phyloP scores from a whole-genome alignment of 306 rosid species.

The Lathyrus sativus region DNA sequence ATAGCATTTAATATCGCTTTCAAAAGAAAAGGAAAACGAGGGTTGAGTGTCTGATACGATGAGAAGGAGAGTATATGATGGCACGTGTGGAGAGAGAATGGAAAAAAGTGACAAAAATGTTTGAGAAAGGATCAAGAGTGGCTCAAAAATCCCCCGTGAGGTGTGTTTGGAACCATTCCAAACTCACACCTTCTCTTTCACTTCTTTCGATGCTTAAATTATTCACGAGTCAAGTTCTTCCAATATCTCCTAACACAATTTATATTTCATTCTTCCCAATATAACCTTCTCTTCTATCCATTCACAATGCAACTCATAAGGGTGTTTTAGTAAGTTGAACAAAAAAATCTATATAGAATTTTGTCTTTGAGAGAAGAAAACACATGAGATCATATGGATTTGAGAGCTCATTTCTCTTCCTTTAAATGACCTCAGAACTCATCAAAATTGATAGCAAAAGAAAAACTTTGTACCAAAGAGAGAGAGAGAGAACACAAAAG shows the following conservation, averaged over 20 bases:
- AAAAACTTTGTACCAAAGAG: conserved; percentile 9
- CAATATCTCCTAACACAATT: too few species aligned
- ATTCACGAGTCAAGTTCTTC: too few species aligned
- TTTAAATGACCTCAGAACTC: conserved; percentile 56
- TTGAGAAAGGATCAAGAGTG: conserved; percentile 38
- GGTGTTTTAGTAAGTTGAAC: conserved; percentile 56
- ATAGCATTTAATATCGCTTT: conserved; percentile 23
- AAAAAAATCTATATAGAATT: conserved; percentile 27
- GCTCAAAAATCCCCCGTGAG: conserved; percentile 88
- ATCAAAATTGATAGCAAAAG: conserved; percentile 37
- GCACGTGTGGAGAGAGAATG: conserved; percentile 82
- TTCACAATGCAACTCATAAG: conserved; percentile 24
- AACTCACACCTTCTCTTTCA: conserved; percentile 58
- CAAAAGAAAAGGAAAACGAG: conserved; percentile 22
- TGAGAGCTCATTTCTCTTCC: conserved; percentile 61
- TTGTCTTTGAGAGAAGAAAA: conserved; percentile 57
- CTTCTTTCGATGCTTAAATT: conserved; percentile 69
- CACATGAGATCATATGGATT: conserved; percentile 69
- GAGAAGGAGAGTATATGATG: conserved; percentile 44
- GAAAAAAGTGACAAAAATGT: conserved; percentile 37
- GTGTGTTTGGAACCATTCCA: conserved; percentile 94
- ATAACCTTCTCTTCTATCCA: too few species aligned
- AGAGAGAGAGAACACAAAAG: conserved; percentile 3
- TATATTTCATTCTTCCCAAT: too few species aligned
- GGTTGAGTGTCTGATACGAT: conserved; percentile 35